Percentiles rank a stretch among this genome's conserved stretches.
These are phyloP conservation scores for Xeromyces bisporus DNA, from an alignment of 495 filamentous ascomycete species.

Conservation along the genomic window DNA sequence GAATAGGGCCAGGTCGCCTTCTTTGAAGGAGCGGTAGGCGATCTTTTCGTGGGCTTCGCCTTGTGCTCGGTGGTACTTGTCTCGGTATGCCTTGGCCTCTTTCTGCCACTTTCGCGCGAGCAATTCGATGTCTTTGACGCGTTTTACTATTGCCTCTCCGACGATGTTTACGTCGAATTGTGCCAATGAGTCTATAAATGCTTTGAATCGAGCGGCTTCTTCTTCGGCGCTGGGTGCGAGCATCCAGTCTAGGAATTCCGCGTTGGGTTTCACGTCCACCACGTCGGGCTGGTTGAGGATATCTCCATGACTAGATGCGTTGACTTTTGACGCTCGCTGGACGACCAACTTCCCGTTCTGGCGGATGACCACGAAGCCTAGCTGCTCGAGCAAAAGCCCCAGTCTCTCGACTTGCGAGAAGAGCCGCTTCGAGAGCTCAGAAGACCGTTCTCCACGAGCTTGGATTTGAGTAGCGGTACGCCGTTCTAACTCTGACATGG, in stretches of 20 bases:
- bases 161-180: conserved; percentile 71
- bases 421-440: conserved; percentile 67
- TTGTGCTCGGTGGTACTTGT: conserved; percentile 68
- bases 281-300: conserved; percentile 44
- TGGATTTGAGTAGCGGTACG: conserved; percentile 34
- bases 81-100: conserved; percentile 71
- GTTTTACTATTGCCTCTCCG: conserved; percentile 63
- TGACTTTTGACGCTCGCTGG: conserved; percentile 54
- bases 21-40: conserved; percentile 89
- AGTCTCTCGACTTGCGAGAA: conserved; percentile 63
- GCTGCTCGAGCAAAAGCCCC: conserved; percentile 59
- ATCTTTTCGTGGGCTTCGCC: conserved; percentile 92
- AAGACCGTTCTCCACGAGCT: conserved; percentile 47
- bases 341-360: conserved; percentile 59
- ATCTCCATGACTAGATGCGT: conserved; percentile 40
- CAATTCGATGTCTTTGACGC: conserved; percentile 76
- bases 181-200: conserved; percentile 50
- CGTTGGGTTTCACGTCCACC: conserved; percentile 36
- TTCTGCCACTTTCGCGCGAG: conserved; percentile 81
- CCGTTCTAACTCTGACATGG: conserved; percentile 32
- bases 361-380: conserved; percentile 66
- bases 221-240: conserved; percentile 43
- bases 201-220: conserved; percentile 52
- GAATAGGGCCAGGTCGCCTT: conserved; percentile 90
- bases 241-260: conserved; percentile 63